phyloP scores from a whole-genome alignment of 345 rosid genomes.

The Moricandia moricandioides region DNA sequence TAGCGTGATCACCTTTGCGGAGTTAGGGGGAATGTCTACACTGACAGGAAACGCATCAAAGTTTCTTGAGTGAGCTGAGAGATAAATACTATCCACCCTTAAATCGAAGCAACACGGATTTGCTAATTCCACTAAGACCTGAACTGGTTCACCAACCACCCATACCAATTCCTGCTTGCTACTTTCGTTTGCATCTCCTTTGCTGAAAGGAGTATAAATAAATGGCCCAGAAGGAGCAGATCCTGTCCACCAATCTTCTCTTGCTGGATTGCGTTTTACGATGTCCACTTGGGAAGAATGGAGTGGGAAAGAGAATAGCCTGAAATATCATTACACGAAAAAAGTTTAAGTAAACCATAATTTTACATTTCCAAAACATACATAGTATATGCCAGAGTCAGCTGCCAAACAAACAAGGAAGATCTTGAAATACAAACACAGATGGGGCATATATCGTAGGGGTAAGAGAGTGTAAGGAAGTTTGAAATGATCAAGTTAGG shows the following conservation, averaged over 20 bases:
- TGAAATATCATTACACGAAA: slow-evolving; percentile 35
- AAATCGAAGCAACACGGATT: slow-evolving; percentile 95
- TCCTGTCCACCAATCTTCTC: slow-evolving; percentile 98
- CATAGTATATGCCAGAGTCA: slow-evolving; percentile 10
- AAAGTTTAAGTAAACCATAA: not conserved
- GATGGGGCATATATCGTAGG: slow-evolving; percentile 11
- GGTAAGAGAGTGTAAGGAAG: not conserved
- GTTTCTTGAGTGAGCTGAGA: slow-evolving; percentile 79
- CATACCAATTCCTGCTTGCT: slow-evolving; percentile 85
- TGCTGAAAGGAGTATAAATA: slow-evolving; percentile 96
- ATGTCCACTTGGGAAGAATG: slow-evolving; percentile 81
- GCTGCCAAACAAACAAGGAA: slow-evolving; percentile 24
- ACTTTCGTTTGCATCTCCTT: slow-evolving; percentile 72
- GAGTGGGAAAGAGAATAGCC: slow-evolving; percentile 84
- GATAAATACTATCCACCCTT: slow-evolving; percentile 90
- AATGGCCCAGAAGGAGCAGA: slow-evolving; percentile 98
- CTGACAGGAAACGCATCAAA: slow-evolving; percentile 93
- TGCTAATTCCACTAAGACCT: slow-evolving; percentile 97
- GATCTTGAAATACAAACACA: slow-evolving; percentile 12
- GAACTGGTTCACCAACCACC: slow-evolving; percentile 97
- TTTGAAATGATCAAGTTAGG: not conserved
- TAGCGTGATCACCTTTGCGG: slow-evolving; percentile 91
- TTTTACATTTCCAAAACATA: not conserved
- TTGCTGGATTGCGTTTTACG: slow-evolving; percentile 74
- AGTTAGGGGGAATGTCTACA: slow-evolving; percentile 85